These are phyloP conservation scores for Ceratobasidium sp. DNA, from an alignment of 1,284 basidiomycete species.

Conservation along the genomic window DNA sequence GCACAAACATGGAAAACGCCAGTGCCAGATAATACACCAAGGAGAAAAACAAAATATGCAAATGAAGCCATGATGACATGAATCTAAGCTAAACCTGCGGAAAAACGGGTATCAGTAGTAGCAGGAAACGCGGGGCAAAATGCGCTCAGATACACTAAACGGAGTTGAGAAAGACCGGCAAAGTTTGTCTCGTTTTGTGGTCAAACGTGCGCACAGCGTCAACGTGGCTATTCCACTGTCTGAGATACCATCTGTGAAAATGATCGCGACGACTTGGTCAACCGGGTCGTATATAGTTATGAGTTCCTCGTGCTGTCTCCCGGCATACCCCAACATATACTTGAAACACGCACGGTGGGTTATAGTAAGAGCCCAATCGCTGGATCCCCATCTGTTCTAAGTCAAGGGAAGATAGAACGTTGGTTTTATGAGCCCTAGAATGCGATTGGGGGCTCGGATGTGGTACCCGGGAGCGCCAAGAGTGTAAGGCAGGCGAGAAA, in stretches of 20 bases:
- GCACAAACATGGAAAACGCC: background rate
- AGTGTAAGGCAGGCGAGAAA: background rate
- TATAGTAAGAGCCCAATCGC: constrained; percentile 11
- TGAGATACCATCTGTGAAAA: background rate
- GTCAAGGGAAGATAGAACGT: background rate
- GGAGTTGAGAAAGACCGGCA: background rate
- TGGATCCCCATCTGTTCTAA: constrained; percentile 18
- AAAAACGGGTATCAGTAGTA: constrained; percentile 18
- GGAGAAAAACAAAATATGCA: constrained; percentile 23
- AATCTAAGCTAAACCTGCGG: constrained; percentile 16
- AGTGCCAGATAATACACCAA: background rate
- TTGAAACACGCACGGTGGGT: constrained; percentile 1
- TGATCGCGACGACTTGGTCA: constrained; percentile 22
- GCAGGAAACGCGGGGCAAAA: constrained; percentile 8
- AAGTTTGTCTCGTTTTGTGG: background rate
- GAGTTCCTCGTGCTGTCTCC: constrained; percentile 19
- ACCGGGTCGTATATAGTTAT: constrained; percentile 10
- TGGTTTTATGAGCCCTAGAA: background rate
- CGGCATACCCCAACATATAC: constrained; percentile 25
- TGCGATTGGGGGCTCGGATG: background rate
- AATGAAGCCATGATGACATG: constrained; percentile 35
- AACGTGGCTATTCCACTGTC: constrained; percentile 5
- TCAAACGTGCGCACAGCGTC: constrained; percentile 5
- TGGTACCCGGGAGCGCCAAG: background rate
- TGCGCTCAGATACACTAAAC: background rate